Base-by-base conservation (phyloP, 2,329 filamentous ascomycete species). In the Clonostachys byssicola region DNA sequence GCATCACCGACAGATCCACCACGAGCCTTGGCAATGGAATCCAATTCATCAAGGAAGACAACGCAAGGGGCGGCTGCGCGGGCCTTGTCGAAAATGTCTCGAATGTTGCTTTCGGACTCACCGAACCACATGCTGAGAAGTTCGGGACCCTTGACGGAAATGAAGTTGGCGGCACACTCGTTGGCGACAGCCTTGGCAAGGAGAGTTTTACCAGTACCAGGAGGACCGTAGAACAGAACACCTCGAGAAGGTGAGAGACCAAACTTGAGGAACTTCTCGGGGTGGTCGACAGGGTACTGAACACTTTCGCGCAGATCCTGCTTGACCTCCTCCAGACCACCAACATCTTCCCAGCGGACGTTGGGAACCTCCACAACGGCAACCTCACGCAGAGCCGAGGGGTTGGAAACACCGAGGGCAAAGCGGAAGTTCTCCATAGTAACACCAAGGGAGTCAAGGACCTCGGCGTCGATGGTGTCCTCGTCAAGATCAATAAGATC, bases 401-500 rank as follows among this genome's bases (percentile, higher is more conserved):
- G 94, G 82, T 99, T 99, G 71, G 92, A 96, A 51, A 96, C 92
- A 61, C 94, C 94, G 44, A 99, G 88, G 51, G 94, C 92, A 62
- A 96, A 99, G 60, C 92, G 89, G 89, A 99, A 99, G 83, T 99
- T 99, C 72, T 99, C 94, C 90, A 97, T 97, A 52, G 94, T 99
- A 43, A 99, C 94, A 67, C 94, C 94, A 42, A 99, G 85, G 42
- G 94, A 97, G 73, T 99, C 94, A 47, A 99, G 83, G 45, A 99
- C 94, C 75, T 99, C 94, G 33, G 94, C 94, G 61, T 99, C 94
- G 53, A 99, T 99, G 52, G 94, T 99, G 64, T 99, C 94, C 75
- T 99, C 94, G 55, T 99, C 94, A 34, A 99, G 81, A 71, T 99
- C 94, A 58, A 99, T 99, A 54, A 99, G 83, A 66, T 99, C 94